Conservation (phyloP, 352 stramenopile genomes). For the Elongisporangium anandrum region DNA sequence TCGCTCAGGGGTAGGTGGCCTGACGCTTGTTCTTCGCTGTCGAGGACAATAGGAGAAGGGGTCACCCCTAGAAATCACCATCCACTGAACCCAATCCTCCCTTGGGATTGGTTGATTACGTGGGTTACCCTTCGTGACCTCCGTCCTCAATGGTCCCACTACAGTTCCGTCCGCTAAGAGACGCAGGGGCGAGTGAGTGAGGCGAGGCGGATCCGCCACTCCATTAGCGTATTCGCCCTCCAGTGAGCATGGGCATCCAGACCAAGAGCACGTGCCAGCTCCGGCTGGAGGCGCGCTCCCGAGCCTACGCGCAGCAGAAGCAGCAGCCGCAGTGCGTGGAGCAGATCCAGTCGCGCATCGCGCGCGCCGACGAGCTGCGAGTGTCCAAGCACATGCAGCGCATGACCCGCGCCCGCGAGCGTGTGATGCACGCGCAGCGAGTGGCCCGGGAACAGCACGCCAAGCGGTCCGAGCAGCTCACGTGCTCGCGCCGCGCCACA, state of each 20-base stretch:
- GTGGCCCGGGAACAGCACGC: conserved; percentile 46
- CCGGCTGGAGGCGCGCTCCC: conserved; percentile 53
- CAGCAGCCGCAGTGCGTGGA: conserved; percentile 17
- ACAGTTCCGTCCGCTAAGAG: neutral
- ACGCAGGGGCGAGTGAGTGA: too few relatives aligned
- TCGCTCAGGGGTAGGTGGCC: neutral
- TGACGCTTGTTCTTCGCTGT: too few relatives aligned
- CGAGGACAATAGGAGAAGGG: too few relatives aligned
- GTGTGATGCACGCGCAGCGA: conserved; percentile 51
- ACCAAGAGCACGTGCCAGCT: conserved; percentile 70
- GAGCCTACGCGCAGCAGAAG: conserved; percentile 5
- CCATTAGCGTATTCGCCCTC: neutral
- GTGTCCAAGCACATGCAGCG: conserved; percentile 35
- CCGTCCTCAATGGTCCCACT: too few relatives aligned
- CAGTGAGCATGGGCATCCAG: conserved; percentile 31
- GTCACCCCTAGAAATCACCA: too few relatives aligned
- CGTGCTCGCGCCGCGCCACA: conserved; percentile 24
- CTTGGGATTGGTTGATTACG: neutral
- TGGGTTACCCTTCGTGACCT: too few relatives aligned
- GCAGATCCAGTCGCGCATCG: conserved; percentile 40
- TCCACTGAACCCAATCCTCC: neutral
- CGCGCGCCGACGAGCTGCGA: conserved; percentile 45
- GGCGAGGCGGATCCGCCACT: neutral
- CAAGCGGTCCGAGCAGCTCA: conserved; percentile 39
- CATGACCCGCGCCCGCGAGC: conserved; percentile 30